phyloP scores from a whole-genome alignment of 2,329 filamentous ascomycete genomes.

The Teratosphaeria nubilosa region DNA sequence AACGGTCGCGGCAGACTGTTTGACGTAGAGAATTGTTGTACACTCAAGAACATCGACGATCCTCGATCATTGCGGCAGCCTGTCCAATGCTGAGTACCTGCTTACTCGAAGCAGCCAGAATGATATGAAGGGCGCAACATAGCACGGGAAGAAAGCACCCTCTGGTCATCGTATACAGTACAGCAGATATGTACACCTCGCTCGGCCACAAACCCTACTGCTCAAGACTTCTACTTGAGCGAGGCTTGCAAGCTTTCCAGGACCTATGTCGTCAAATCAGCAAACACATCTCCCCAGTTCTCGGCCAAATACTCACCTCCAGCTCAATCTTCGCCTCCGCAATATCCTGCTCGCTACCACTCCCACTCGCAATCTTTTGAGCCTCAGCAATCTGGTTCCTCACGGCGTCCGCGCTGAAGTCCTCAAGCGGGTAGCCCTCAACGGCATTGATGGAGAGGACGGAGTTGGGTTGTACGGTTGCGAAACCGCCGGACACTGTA shows the following conservation, averaged over 20 bases:
- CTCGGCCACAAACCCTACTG: neutral
- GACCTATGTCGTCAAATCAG: slow-evolving; percentile 43
- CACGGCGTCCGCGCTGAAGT: slow-evolving; percentile 86
- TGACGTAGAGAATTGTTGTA: too few species aligned
- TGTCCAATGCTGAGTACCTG: too few species aligned
- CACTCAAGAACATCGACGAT: too few species aligned
- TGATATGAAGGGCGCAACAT: too few species aligned
- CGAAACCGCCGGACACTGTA: slow-evolving; percentile 89
- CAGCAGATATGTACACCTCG: neutral
- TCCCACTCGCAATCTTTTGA: slow-evolving; percentile 84
- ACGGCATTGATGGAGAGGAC: slow-evolving; percentile 95
- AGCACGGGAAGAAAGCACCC: neutral
- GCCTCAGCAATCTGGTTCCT: slow-evolving; percentile 85
- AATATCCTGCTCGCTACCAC: slow-evolving; percentile 91
- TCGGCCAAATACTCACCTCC: slow-evolving; percentile 54
- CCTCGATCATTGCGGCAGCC: too few species aligned
- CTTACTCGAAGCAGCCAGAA: neutral
- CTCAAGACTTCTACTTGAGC: slow-evolving; percentile 55
- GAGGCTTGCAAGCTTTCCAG: slow-evolving; percentile 72
- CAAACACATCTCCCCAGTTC: slow-evolving; percentile 11
- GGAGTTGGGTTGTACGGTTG: slow-evolving; percentile 91
- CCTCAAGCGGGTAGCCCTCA: slow-evolving; percentile 87
- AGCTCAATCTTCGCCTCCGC: slow-evolving; percentile 98
- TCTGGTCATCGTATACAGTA: neutral
- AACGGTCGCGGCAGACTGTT: too few species aligned